phyloP scores from a whole-genome alignment of 495 filamentous ascomycete genomes.

The Poronia punctata region DNA sequence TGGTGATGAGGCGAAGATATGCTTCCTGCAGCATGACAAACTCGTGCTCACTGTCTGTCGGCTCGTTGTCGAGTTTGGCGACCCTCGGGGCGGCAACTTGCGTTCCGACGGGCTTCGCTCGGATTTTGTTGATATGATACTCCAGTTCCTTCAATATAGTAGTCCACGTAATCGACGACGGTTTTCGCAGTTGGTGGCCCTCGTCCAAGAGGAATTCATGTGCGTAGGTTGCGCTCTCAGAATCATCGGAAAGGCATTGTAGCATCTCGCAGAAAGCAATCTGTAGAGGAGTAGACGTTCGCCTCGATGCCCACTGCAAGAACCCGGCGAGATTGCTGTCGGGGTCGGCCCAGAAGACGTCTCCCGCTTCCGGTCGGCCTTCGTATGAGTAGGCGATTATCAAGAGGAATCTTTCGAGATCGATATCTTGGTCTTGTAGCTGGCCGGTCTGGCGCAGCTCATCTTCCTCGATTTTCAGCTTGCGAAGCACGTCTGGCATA shows the following conservation, averaged over 20 bases:
- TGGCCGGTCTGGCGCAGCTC: conserved; percentile 69
- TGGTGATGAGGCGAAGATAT: conserved; percentile 79
- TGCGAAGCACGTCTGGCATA: conserved; percentile 84
- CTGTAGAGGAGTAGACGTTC: conserved; percentile 86
- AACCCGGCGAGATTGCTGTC: conserved; percentile 91
- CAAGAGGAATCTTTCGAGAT: conserved; percentile 84
- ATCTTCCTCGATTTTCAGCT: conserved; percentile 82
- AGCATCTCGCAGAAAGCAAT: conserved; percentile 96
- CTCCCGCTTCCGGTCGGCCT: conserved; percentile 68
- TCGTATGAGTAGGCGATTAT: conserved; percentile 91
- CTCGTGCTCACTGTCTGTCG: conserved; percentile 70
- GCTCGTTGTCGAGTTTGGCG: conserved; percentile 47
- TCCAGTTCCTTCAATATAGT: conserved; percentile 88
- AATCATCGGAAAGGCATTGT: conserved; percentile 71
- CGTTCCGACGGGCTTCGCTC: conserved; percentile 50
- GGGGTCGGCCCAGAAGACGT: conserved; percentile 80
- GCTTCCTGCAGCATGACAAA: conserved; percentile 86
- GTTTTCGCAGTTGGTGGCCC: conserved; percentile 65
- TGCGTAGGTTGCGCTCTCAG: conserved; percentile 69
- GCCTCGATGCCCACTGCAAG: conserved; percentile 85
- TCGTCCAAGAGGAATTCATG: conserved; percentile 90
- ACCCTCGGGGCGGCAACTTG: conserved; percentile 51
- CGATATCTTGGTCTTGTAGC: conserved; percentile 65
- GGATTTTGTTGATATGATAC: conserved; percentile 62
- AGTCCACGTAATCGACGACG: conserved; percentile 76